Conservation (phyloP, 345 rosid species). For the Rhodomyrtus tomentosa region DNA sequence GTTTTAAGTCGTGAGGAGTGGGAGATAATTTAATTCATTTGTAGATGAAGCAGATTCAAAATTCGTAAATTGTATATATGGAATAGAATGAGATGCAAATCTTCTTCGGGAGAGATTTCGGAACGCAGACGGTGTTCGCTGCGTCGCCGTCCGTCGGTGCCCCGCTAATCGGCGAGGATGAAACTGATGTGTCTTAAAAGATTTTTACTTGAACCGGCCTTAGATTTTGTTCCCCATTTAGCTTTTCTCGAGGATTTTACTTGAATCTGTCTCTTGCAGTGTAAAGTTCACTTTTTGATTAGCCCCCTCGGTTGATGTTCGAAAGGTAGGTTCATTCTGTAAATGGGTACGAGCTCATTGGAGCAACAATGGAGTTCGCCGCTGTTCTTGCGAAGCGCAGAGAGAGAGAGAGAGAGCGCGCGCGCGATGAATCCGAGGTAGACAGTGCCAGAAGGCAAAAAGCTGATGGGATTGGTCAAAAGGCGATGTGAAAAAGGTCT, state of each 20-base stretch:
- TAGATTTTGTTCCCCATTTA: not conserved
- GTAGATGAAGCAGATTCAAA: not conserved
- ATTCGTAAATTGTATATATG: not conserved
- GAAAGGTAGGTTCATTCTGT: not conserved
- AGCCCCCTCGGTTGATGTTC: not conserved
- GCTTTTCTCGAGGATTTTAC: not conserved
- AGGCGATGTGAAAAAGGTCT: not conserved
- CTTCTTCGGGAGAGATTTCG: not conserved
- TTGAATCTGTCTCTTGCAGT: not conserved
- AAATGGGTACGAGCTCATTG: not conserved
- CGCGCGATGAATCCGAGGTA: not conserved
- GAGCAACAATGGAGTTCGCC: not conserved
- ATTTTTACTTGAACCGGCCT: not conserved
- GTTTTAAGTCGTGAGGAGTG: not conserved
- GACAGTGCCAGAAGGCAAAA: not conserved
- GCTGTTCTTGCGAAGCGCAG: not conserved
- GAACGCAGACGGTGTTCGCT: not conserved
- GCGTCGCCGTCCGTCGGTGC: not conserved
- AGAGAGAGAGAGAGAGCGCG: not conserved
- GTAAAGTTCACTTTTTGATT: not conserved
- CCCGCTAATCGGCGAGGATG: not conserved
- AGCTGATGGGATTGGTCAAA: not conserved
- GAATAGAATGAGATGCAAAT: not conserved
- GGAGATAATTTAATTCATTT: not conserved
- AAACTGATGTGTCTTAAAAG: not conserved